These are phyloP conservation scores for Posidonia australis DNA, from an alignment of 106 monocot species.

Conservation along the genomic window DNA sequence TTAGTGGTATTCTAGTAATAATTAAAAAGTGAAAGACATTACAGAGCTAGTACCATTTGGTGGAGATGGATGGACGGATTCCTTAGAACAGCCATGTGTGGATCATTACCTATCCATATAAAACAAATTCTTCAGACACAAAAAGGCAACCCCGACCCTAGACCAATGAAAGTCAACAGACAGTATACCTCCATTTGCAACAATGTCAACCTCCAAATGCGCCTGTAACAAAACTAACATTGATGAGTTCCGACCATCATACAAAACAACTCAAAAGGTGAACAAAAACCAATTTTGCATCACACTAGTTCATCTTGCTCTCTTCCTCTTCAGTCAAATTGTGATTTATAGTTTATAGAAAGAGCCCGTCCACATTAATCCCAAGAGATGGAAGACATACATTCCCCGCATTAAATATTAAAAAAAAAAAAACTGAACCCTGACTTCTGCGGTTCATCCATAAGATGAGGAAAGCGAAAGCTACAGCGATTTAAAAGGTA, in stretches of 20 bases:
- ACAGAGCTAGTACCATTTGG: conserved; percentile 42
- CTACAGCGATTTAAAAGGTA: no score
- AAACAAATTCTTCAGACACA: neutral
- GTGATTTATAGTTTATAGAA: no score
- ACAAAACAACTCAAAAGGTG: neutral
- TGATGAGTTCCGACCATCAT: neutral
- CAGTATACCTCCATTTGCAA: conserved; percentile 78
- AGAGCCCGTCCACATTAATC: no score
- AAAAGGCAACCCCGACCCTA: neutral
- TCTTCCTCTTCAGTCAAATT: neutral
- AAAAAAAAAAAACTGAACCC: no score
- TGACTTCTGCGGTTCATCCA: no score
- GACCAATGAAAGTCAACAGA: neutral
- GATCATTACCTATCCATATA: conserved; percentile 46
- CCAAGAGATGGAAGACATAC: no score
- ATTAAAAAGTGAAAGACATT: neutral
- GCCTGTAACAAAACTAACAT: conserved; percentile 32
- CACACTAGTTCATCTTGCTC: neutral
- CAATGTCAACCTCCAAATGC: conserved; percentile 75
- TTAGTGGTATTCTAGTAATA: neutral
- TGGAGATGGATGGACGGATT: conserved; percentile 63
- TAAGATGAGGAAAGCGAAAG: no score
- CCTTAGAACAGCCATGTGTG: conserved; percentile 50
- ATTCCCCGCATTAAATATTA: no score
- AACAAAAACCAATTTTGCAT: neutral